These are phyloP conservation scores for Sporothrix protearum DNA, from an alignment of 2,329 filamentous ascomycete genomes.

Conservation along the genomic window DNA sequence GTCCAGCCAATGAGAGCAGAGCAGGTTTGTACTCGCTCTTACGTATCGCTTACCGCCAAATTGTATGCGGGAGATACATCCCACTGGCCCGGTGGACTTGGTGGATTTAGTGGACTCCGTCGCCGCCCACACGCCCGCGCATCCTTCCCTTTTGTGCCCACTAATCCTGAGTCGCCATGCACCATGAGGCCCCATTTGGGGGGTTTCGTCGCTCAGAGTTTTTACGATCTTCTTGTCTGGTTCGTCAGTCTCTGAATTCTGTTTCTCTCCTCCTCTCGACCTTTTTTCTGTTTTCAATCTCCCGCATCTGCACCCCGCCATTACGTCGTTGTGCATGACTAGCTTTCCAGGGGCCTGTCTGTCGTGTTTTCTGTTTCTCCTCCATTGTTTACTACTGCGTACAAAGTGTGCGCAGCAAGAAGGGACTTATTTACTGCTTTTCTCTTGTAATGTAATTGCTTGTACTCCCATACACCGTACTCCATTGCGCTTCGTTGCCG, in stretches of 20 bases:
- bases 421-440: background rate
- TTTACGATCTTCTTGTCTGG: background rate
- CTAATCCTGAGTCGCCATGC: background rate
- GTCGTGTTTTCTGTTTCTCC: background rate
- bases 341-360: background rate
- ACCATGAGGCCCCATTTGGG: background rate
- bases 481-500: background rate
- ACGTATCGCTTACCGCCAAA: constrained; percentile 10
- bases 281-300: background rate
- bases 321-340: constrained; percentile 21
- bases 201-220: background rate
- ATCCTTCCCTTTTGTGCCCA: background rate
- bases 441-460: too few species aligned
- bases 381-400: background rate
- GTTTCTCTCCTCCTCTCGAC: background rate
- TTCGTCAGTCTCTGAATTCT: background rate
- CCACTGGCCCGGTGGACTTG: too few species aligned
- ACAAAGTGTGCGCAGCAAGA: background rate
- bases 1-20: background rate
- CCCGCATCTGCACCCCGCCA: constrained; percentile 7
- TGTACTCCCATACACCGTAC: background rate
- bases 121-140: background rate
- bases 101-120: too few species aligned
- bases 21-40: background rate
- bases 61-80: constrained; percentile 16